phyloP scores from a whole-genome alignment of 345 rosid genomes.

The Stellera chamaejasme region DNA sequence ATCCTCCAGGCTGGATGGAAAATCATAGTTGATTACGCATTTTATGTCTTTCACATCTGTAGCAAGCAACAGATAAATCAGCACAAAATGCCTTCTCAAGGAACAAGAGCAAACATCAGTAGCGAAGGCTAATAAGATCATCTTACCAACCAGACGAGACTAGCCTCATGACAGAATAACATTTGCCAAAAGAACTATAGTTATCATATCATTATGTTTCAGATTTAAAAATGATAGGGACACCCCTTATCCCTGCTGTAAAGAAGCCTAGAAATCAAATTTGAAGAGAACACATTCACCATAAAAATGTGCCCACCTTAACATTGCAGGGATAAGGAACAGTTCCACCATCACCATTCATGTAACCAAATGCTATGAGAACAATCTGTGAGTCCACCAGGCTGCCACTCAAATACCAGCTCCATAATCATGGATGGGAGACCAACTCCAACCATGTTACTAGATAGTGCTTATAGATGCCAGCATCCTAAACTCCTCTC shows the following conservation, averaged over 20 bases:
- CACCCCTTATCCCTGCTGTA: slow-evolving; percentile 93
- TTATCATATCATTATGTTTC: too few species aligned
- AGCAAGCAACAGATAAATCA: slow-evolving; percentile 15
- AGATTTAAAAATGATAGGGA: too few species aligned
- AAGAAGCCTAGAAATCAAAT: slow-evolving; percentile 51
- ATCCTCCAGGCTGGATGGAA: slow-evolving; percentile 87
- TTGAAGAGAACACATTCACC: slow-evolving; percentile 72
- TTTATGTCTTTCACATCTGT: slow-evolving; percentile 99
- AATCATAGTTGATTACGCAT: slow-evolving; percentile 95
- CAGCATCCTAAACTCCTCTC: slow-evolving; percentile 7
- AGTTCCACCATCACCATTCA: slow-evolving; percentile 35
- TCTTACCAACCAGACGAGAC: too few species aligned
- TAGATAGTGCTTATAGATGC: slow-evolving; percentile 32
- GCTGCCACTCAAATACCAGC: slow-evolving; percentile 78
- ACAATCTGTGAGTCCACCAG: slow-evolving; percentile 67
- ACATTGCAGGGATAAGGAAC: slow-evolving; percentile 97
- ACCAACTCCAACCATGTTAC: slow-evolving; percentile 41
- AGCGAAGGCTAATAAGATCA: background rate
- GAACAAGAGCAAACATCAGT: background rate
- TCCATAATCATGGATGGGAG: slow-evolving; percentile 74
- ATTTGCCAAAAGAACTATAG: too few species aligned
- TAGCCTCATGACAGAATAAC: too few species aligned
- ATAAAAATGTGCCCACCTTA: slow-evolving; percentile 97
- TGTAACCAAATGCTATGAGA: slow-evolving; percentile 29
- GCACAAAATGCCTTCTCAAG: slow-evolving; percentile 2